Conservation (phyloP, 345 rosid genomes). For the Anacardium occidentale region DNA sequence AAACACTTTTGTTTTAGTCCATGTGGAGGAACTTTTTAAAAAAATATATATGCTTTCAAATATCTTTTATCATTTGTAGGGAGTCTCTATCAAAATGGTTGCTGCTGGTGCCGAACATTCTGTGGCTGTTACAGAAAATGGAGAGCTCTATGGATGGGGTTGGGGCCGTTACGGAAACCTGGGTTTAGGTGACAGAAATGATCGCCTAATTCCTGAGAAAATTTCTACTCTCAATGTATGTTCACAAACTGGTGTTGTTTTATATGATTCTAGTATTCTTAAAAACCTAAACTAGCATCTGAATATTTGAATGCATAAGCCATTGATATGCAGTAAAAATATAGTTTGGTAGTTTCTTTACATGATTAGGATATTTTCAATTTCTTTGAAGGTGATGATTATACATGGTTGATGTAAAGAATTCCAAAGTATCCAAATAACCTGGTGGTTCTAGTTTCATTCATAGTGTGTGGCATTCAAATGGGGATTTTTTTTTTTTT, state of each 20-base stretch:
- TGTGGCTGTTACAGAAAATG: constrained; percentile 88
- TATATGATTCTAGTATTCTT: constrained; percentile 6
- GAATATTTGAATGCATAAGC: constrained; percentile 2
- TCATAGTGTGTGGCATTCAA: neutral
- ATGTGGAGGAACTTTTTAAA: neutral
- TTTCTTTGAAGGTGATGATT: neutral
- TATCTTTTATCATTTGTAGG: constrained; percentile 46
- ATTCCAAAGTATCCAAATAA: neutral
- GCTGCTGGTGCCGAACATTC: constrained; percentile 99
- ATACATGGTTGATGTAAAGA: neutral
- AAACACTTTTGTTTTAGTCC: neutral
- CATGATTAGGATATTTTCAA: neutral
- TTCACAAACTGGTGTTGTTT: constrained; percentile 22
- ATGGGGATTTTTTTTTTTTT: neutral
- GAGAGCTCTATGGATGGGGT: constrained; percentile 98
- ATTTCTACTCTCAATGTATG: constrained; percentile 64
- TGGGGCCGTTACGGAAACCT: constrained; percentile 98
- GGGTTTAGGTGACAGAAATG: constrained; percentile 93
- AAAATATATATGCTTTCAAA: constrained; percentile 24
- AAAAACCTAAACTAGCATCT: constrained; percentile 10
- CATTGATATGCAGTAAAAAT: neutral
- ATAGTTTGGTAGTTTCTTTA: neutral
- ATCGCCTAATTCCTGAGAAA: constrained; percentile 85
- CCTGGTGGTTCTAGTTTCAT: neutral
- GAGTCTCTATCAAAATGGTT: constrained; percentile 73